These are phyloP conservation scores for Oenanthe sinensis DNA, from an alignment of 129 eudicot species.

Conservation along the genomic window DNA sequence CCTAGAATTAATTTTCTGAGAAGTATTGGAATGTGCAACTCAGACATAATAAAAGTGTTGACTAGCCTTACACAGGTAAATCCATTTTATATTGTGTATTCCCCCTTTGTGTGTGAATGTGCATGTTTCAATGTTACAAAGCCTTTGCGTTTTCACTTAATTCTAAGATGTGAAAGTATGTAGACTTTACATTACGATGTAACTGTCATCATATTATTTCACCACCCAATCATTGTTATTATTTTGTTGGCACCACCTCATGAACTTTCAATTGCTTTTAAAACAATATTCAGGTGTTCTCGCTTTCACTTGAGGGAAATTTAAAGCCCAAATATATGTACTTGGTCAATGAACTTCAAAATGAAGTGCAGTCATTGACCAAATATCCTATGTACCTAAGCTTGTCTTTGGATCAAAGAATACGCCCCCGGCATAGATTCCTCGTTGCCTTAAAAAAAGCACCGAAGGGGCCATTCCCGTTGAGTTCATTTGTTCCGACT, in stretches of 20 bases:
- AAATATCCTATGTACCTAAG: constrained; percentile 91
- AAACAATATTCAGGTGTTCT: constrained; percentile 54
- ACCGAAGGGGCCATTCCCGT: constrained; percentile 89
- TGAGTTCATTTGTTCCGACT: constrained; percentile 78
- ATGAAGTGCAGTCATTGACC: constrained; percentile 80
- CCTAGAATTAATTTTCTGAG: constrained; percentile 85
- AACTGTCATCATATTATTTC: not conserved
- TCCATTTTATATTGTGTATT: not conserved
- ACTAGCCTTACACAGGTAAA: constrained; percentile 89
- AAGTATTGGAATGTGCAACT: constrained; percentile 80
- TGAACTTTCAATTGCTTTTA: not conserved
- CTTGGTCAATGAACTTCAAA: constrained; percentile 73
- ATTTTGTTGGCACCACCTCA: not conserved
- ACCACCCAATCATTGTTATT: not conserved
- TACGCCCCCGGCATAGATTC: constrained; percentile 88
- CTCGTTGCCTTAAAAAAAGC: constrained; percentile 82
- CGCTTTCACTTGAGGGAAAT: constrained; percentile 83
- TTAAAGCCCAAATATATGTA: constrained; percentile 86
- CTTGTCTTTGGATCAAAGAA: constrained; percentile 85
- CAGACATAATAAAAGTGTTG: constrained; percentile 72
- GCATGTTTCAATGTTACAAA: not conserved
- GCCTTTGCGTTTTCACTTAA: not conserved
- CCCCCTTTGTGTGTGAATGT: not conserved
- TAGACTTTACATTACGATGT: not conserved
- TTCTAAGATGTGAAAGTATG: not conserved